These are phyloP conservation scores for Pseudotsuga menziesii DNA, from an alignment of 75 land plant genomes.

Conservation along the genomic window DNA sequence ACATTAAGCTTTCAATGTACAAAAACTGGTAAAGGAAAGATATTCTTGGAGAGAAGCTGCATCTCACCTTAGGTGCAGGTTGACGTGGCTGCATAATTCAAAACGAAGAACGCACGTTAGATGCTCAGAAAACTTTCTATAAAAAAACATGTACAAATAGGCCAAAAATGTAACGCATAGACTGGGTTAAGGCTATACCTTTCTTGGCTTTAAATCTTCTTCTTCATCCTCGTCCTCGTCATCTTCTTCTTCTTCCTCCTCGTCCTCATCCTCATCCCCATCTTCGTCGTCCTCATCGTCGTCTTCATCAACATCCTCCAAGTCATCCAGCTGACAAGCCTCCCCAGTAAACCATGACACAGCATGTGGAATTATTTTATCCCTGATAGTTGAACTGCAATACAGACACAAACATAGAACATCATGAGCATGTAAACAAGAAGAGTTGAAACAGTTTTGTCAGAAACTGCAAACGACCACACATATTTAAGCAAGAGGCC, in stretches of 20 bases:
- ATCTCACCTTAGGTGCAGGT: neutral
- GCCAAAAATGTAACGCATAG: neutral
- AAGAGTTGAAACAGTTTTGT: neutral
- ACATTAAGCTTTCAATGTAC: neutral
- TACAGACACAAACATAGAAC: neutral
- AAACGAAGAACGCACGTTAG: neutral
- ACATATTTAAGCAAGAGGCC: neutral
- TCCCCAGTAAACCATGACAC: conserved; percentile 69
- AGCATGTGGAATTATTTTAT: conserved; percentile 55
- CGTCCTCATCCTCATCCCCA: conserved; percentile 31
- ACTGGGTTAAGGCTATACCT: neutral
- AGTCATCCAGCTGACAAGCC: conserved; percentile 41
- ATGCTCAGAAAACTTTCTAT: neutral
- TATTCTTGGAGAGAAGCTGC: neutral
- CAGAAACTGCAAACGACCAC: neutral
- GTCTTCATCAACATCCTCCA: conserved; percentile 46
- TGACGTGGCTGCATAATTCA: neutral
- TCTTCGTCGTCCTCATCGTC: conserved; percentile 25
- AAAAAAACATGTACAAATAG: neutral
- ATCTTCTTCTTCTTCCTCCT: conserved; percentile 34
- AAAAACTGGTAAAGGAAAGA: neutral
- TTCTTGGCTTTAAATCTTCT: conserved; percentile 14
- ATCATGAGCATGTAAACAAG: neutral
- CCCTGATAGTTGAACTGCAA: conserved; percentile 52
- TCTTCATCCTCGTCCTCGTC: conserved; percentile 31